These are phyloP conservation scores for Botrytis porri DNA, from an alignment of 2,329 filamentous ascomycete genomes.

Conservation along the genomic window DNA sequence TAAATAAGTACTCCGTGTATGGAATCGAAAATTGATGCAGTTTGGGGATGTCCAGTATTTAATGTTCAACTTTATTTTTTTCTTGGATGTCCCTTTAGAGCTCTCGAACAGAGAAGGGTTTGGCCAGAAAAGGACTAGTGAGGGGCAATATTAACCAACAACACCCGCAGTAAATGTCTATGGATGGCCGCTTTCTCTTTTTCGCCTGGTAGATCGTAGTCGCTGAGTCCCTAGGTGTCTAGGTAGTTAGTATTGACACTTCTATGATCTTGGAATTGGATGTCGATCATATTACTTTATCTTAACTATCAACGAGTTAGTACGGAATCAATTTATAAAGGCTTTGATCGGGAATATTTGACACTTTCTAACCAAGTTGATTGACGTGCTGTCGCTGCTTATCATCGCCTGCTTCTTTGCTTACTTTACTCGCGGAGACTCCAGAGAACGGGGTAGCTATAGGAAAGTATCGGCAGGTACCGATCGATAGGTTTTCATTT, in stretches of 20 bases:
- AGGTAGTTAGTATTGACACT: neutral
- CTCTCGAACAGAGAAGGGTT: neutral
- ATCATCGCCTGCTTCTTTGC: neutral
- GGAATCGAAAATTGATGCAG: neutral
- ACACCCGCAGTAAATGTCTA: neutral
- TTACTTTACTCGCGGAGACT: neutral
- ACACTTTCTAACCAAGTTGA: neutral
- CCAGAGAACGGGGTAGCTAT: neutral
- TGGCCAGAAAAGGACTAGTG: conserved; percentile 22
- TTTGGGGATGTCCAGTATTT: neutral
- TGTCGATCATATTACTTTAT: neutral
- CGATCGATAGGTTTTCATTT: neutral
- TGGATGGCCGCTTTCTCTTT: neutral
- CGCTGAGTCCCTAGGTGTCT: too few relatives aligned
- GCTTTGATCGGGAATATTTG: neutral
- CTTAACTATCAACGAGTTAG: neutral
- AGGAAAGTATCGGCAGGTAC: neutral
- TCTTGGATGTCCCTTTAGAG: neutral
- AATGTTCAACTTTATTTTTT: conserved; percentile 1
- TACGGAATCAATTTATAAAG: neutral
- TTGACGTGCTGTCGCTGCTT: neutral
- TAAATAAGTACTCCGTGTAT: neutral
- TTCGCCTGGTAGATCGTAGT: neutral
- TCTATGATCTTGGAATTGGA: neutral
- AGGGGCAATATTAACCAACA: conserved; percentile 18